Evolutionary conservation across 1,284 basidiomycete species (phyloP).

Genomic region (Ustilago cynodontis): DNA sequence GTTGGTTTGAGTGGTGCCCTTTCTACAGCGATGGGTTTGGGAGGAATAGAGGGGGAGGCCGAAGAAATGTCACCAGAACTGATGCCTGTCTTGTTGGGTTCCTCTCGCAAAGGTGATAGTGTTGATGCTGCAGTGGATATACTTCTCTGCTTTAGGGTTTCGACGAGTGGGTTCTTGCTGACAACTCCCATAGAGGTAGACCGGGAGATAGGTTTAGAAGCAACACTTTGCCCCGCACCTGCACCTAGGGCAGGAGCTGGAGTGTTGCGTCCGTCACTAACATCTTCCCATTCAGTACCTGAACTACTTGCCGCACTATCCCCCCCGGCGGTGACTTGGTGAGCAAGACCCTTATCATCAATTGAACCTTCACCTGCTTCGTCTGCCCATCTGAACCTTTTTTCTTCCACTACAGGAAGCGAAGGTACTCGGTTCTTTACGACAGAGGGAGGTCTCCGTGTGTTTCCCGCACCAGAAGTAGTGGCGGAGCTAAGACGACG

Average conservation of each 20-base stretch:
- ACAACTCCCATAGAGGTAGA: constrained; percentile 10
- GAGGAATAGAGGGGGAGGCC: constrained; percentile 9
- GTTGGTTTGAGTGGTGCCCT: constrained; percentile 15
- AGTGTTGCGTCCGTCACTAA: constrained; percentile 31
- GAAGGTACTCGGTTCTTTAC: background rate
- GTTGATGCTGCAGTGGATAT: constrained; percentile 7
- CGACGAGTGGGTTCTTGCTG: background rate
- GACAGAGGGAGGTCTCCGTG: constrained; percentile 22
- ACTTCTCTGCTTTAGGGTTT: constrained; percentile 7
- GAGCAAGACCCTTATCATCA: constrained; percentile 76
- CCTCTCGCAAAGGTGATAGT: constrained; percentile 28
- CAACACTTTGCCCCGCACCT: constrained; percentile 1
- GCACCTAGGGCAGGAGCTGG: constrained; percentile 17
- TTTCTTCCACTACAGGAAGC: constrained; percentile 55
- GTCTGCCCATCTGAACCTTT: constrained; percentile 89
- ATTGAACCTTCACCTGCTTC: constrained; percentile 85
- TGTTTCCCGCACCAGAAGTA: background rate
- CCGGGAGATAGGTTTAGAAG: constrained; percentile 18
- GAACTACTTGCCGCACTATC: constrained; percentile 30
- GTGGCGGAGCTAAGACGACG: constrained; percentile 16
- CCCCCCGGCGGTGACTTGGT: background rate
- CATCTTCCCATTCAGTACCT: constrained; percentile 43
- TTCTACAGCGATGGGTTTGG: background rate
- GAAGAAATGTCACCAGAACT: constrained; percentile 20
- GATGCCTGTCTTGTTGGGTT: background rate